A percentile compares a stretch with the other conserved stretches of the same genome.
phyloP scores from a whole-genome alignment of 1,284 basidiomycete genomes.

The Chondrostereum purpureum region DNA sequence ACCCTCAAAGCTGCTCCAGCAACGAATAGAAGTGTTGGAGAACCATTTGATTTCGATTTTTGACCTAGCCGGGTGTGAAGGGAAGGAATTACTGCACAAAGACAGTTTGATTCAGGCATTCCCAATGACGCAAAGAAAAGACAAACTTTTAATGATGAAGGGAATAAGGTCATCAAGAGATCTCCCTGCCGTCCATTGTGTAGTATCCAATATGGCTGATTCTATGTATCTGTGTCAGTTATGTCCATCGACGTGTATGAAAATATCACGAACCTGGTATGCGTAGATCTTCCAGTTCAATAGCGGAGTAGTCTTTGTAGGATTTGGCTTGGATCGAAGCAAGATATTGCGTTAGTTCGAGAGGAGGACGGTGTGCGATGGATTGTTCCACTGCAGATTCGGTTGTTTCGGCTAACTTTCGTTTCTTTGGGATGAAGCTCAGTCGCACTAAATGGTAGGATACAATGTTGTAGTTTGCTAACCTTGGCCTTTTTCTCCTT shows the following conservation, averaged over 20 bases:
- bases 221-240: too few relatives aligned
- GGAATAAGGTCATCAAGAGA: conserved; percentile 61
- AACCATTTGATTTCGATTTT: conserved; percentile 63
- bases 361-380: conserved; percentile 50
- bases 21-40: conserved; percentile 74
- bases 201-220: conserved; percentile 67
- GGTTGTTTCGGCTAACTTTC: conserved; percentile 45
- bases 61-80: conserved; percentile 61
- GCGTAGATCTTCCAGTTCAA: conserved; percentile 68
- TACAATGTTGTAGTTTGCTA: conserved; percentile 10
- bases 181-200: conserved; percentile 60
- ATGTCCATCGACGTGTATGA: too few relatives aligned
- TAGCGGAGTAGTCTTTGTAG: conserved; percentile 53
- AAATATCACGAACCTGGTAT: conserved; percentile 58
- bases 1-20: conserved; percentile 75
- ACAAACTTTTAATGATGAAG: conserved; percentile 66
- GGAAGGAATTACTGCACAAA: conserved; percentile 51
- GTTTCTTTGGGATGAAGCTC: conserved; percentile 38
- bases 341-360: conserved; percentile 53
- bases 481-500: conserved; percentile 65
- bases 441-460: conserved; percentile 4
- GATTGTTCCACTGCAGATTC: conserved; percentile 37
- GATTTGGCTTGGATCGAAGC: conserved; percentile 55
- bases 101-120: background rate
- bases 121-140: background rate